A percentile compares a stretch with the other conserved stretches of the same genome.
phyloP scores from a whole-genome alignment of 2,329 filamentous ascomycete species.

The Dactylella cylindrospora region DNA sequence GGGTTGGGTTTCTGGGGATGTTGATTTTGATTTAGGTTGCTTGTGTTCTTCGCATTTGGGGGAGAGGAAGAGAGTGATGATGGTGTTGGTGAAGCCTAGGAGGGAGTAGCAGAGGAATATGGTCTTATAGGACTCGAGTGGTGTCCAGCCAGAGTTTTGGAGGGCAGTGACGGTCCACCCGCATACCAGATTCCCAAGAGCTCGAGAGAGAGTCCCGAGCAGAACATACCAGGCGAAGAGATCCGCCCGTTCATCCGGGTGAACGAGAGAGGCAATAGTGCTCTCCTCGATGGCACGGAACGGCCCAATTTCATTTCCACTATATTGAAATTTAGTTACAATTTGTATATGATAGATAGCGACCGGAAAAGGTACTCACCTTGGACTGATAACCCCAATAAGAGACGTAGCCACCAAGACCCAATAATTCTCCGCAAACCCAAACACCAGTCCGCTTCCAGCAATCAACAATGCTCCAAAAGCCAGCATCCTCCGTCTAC shows the following conservation, averaged over 20 bases:
- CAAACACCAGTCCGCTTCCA: conserved; percentile 61
- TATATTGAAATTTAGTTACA: conserved; percentile 32
- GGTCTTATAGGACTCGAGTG: conserved; percentile 60
- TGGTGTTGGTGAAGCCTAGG: conserved; percentile 60
- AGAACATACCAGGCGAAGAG: conserved; percentile 66
- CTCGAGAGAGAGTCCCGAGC: conserved; percentile 62
- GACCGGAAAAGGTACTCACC: conserved; percentile 49
- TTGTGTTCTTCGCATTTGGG: conserved; percentile 55
- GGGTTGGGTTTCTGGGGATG: conserved; percentile 17
- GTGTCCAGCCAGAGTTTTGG: conserved; percentile 55
- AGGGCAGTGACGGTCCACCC: conserved; percentile 63
- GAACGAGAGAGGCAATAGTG: conserved; percentile 61
- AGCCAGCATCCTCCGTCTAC: conserved; percentile 59
- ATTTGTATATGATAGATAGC: neutral
- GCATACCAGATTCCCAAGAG: conserved; percentile 61
- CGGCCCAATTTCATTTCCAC: conserved; percentile 66
- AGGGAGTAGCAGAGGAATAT: conserved; percentile 62
- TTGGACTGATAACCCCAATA: conserved; percentile 64
- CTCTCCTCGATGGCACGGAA: conserved; percentile 66
- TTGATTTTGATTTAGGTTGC: neutral
- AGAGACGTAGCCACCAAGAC: conserved; percentile 61
- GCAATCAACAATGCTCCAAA: conserved; percentile 61
- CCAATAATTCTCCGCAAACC: conserved; percentile 60
- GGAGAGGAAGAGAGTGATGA: conserved; percentile 56
- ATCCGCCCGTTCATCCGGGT: conserved; percentile 56